Evolutionary conservation across 495 filamentous ascomycete species (phyloP), one percentile per base, ranked within the genome.

Genomic region (Penicillium pulvis): DNA sequence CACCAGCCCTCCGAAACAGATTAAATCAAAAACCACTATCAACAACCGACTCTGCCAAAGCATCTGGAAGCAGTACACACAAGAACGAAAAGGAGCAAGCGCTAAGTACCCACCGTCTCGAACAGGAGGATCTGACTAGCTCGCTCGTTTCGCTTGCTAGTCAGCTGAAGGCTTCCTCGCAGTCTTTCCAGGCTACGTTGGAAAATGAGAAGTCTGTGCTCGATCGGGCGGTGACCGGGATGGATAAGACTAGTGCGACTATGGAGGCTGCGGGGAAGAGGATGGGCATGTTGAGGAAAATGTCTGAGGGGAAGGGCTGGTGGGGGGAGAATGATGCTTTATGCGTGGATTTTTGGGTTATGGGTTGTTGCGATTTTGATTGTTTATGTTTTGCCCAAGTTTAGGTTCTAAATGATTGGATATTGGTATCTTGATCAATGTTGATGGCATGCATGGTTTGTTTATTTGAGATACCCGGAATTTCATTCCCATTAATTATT

Each of bases 291-390:
- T 67, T 97, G 64, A 74, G 82, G 61, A 77, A 81, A 24, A 87
- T 93, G 83, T 90, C 85, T 20, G 92, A 96, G 77, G 92, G 91
- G 10, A 85, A 87, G 68, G 92, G 92, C 1, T 93, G 87, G 89
- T 92, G 83, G 89, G 92, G 92, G 89, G 17, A 69, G 92, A 52
- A 84, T 96, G 78, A 78, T 90, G 80, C 77, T 96, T 51, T 96
- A 95, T 81, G 87, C 78, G 14, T 87, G 87, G 80, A 92, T 97
- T 48, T 87, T 85, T 53, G 91, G 85, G 51, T 60, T 96, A 63
- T 91, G 89, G 85, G 66, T 94, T 16, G 71, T 88, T 41, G 82
- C 90, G 2, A 71, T 96, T 16, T 59, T 91, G 68, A 70, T 97
- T 58, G 91, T 96, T 2, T 90, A 87, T 75, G 80, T 93, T 56